Evolutionary conservation across 768 basidiomycete genomes (phyloP).

Genomic region (Suillus subluteus): DNA sequence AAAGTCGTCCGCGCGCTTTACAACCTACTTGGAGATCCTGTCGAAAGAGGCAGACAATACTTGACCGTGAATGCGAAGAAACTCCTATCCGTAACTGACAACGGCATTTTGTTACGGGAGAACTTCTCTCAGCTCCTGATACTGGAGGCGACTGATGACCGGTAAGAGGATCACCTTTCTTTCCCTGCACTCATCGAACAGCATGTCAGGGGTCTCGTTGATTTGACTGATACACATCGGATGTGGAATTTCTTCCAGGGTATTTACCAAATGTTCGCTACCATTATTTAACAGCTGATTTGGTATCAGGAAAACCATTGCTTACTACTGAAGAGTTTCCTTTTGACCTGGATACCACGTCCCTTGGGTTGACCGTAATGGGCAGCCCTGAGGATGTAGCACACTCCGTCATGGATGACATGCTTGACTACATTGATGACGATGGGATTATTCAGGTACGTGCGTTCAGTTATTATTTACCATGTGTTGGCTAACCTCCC

Average conservation of each 20-base stretch:
- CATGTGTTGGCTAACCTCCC: not conserved
- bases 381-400: constrained; percentile 35
- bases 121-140: constrained; percentile 66
- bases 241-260: constrained; percentile 63
- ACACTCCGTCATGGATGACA: constrained; percentile 56
- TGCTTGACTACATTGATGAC: constrained; percentile 50
- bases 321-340: constrained; percentile 55
- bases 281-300: constrained; percentile 6
- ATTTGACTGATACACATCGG: constrained; percentile 41
- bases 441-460: constrained; percentile 58
- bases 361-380: constrained; percentile 51
- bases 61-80: constrained; percentile 43
- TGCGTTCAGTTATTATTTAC: not conserved
- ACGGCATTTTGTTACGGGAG: constrained; percentile 44
- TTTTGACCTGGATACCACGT: constrained; percentile 61
- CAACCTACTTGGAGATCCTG: constrained; percentile 51
- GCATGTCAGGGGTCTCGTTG: constrained; percentile 43
- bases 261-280: constrained; percentile 14
- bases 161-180: constrained; percentile 31
- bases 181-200: constrained; percentile 6
- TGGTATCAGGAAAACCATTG: constrained; percentile 36
- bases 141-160: constrained; percentile 52
- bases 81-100: constrained; percentile 49
- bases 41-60: constrained; percentile 45
- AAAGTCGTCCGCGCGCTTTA: constrained; percentile 49